A percentile compares a stretch with the other conserved stretches of the same genome.
Conservation (phyloP, 768 basidiomycete species). For the Calocera viscosa region DNA sequence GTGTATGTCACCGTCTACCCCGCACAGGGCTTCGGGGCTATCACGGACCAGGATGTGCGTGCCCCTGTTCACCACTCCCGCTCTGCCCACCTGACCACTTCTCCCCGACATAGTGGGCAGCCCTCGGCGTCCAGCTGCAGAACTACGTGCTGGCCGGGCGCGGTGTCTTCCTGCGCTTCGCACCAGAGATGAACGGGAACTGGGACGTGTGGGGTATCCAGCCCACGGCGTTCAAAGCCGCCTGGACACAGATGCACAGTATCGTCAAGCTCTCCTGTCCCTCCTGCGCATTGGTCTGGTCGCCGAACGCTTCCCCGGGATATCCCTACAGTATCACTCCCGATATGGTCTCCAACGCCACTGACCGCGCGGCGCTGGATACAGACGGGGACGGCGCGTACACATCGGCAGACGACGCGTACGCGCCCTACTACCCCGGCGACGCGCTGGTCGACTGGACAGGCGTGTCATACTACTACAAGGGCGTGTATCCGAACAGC, state of each 20-base stretch:
- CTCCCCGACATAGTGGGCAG: neutral
- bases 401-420: slow-evolving; percentile 18
- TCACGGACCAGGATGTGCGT: slow-evolving; percentile 18
- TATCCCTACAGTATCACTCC: neutral
- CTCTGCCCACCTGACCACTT: neutral
- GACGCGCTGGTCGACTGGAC: slow-evolving; percentile 24
- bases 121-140: slow-evolving; percentile 20
- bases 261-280: slow-evolving; percentile 20
- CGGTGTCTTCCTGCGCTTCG: slow-evolving; percentile 22
- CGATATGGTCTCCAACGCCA: slow-evolving; percentile 1
- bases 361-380: slow-evolving; percentile 19
- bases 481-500: neutral
- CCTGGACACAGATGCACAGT: slow-evolving; percentile 19
- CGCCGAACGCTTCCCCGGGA: slow-evolving; percentile 17
- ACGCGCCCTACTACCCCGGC: slow-evolving; percentile 22
- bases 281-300: slow-evolving; percentile 21
- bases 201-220: slow-evolving; percentile 21
- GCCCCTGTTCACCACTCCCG: neutral
- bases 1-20: slow-evolving; percentile 25
- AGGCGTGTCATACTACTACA: slow-evolving; percentile 21
- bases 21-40: slow-evolving; percentile 12
- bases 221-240: slow-evolving; percentile 18
- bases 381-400: slow-evolving; percentile 20
- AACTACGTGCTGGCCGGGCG: slow-evolving; percentile 14
- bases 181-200: slow-evolving; percentile 24